phyloP scores from a whole-genome alignment of 768 basidiomycete species.

The Collybia nuda region DNA sequence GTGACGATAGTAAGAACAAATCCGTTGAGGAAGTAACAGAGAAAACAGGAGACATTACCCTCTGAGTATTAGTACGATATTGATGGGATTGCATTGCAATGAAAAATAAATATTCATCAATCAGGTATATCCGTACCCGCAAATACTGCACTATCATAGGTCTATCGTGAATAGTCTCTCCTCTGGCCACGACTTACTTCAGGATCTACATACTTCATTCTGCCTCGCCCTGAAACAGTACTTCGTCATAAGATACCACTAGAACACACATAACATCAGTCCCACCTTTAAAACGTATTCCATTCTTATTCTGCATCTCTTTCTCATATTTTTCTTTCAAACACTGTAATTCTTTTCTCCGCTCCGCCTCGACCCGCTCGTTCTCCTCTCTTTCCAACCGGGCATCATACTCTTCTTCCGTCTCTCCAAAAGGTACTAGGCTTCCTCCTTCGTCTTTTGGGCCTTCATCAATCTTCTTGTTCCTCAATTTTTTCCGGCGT shows the following conservation, averaged over 20 bases:
- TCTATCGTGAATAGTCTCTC: not conserved
- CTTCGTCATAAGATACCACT: not conserved
- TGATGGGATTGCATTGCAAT: not conserved
- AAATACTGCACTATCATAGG: not conserved
- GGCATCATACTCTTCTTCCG: slow-evolving; percentile 73
- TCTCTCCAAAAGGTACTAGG: slow-evolving; percentile 40
- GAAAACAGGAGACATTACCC: slow-evolving; percentile 17
- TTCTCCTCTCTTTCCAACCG: slow-evolving; percentile 67
- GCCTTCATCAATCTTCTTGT: slow-evolving; percentile 23
- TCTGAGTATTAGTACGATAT: slow-evolving; percentile 1
- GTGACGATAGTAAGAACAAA: slow-evolving; percentile 13
- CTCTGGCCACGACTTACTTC: slow-evolving; percentile 21
- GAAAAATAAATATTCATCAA: not conserved
- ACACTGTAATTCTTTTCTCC: slow-evolving; percentile 47
- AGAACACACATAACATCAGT: not conserved
- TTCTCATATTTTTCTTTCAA: slow-evolving; percentile 39
- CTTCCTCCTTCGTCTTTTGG: slow-evolving; percentile 17
- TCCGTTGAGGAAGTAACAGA: slow-evolving; percentile 17
- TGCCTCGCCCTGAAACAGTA: slow-evolving; percentile 47
- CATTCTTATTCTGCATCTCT: slow-evolving; percentile 32
- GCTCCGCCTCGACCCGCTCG: slow-evolving; percentile 49
- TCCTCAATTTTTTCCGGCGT: slow-evolving; percentile 20
- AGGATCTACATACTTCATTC: slow-evolving; percentile 70
- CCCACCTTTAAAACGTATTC: slow-evolving; percentile 66
- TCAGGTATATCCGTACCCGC: not conserved